Conservation (phyloP, 768 basidiomycete species). For the Porpolomopsis calyptriformis region DNA sequence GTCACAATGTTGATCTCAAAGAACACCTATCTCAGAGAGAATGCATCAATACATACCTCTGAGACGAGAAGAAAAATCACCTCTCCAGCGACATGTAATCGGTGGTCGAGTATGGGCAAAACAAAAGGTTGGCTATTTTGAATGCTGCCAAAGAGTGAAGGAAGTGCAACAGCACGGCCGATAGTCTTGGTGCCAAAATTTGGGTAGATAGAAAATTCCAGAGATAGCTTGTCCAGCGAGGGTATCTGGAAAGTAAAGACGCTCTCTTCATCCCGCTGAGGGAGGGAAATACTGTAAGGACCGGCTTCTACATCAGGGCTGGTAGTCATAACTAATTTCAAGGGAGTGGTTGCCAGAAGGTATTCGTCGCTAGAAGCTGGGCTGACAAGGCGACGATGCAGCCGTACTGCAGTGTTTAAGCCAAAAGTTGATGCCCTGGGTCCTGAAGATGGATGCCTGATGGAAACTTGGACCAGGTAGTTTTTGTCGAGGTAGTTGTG, state of each 20-base stretch:
- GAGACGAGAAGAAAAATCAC: slow-evolving; percentile 28
- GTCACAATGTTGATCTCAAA: slow-evolving; percentile 82
- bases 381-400: slow-evolving; percentile 66
- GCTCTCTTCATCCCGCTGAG: slow-evolving; percentile 58
- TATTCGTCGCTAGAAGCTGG: slow-evolving; percentile 57
- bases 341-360: slow-evolving; percentile 63
- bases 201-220: slow-evolving; percentile 94
- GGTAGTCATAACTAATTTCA: slow-evolving; percentile 94
- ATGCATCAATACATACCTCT: slow-evolving; percentile 8
- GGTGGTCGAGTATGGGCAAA: slow-evolving; percentile 83
- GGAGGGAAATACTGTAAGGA: slow-evolving; percentile 84
- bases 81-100: slow-evolving; percentile 90
- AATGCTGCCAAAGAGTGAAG: slow-evolving; percentile 55
- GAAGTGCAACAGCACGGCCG: slow-evolving; percentile 81
- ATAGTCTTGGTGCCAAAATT: slow-evolving; percentile 97
- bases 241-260: slow-evolving; percentile 83
- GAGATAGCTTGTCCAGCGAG: slow-evolving; percentile 54
- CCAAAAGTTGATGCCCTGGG: slow-evolving; percentile 21
- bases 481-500: slow-evolving; percentile 90
- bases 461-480: slow-evolving; percentile 74
- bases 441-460: slow-evolving; percentile 62
- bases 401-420: slow-evolving; percentile 36
- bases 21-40: slow-evolving; percentile 46
- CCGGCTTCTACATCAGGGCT: slow-evolving; percentile 74
- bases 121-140: slow-evolving; percentile 44